phyloP scores from a whole-genome alignment of 2,329 filamentous ascomycete species.

The Pseudogymnoascus sp. region DNA sequence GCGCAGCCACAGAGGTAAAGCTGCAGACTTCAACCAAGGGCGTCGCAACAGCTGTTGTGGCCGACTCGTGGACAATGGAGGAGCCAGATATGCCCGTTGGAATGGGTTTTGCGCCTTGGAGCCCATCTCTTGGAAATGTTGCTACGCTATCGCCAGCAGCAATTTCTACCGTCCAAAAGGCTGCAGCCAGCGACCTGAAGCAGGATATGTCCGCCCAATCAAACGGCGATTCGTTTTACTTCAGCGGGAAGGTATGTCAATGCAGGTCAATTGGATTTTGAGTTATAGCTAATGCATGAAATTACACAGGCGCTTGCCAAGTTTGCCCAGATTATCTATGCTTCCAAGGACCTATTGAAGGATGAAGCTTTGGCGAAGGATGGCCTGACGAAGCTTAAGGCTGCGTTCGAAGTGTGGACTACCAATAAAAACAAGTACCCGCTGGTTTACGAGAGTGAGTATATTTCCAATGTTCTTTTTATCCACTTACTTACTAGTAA shows the following conservation, averaged over 20 bases:
- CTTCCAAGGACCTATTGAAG: conserved; percentile 54
- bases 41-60: conserved; percentile 62
- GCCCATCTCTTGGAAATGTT: conserved; percentile 41
- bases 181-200: conserved; percentile 65
- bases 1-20: conserved; percentile 45
- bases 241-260: conserved; percentile 67
- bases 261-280: conserved; percentile 21
- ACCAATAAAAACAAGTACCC: conserved; percentile 61
- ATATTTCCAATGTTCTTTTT: neutral
- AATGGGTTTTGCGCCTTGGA: conserved; percentile 78
- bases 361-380: conserved; percentile 49
- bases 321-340: conserved; percentile 63
- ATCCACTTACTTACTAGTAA: conserved; percentile 15
- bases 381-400: conserved; percentile 56
- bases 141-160: conserved; percentile 46
- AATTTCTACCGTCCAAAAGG: conserved; percentile 50
- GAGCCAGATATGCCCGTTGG: conserved; percentile 64
- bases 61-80: conserved; percentile 68
- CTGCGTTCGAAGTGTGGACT: conserved; percentile 58
- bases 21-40: conserved; percentile 84
- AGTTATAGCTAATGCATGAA: conserved; percentile 23
- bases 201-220: conserved; percentile 69
- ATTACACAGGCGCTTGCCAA: conserved; percentile 57
- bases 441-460: conserved; percentile 56
- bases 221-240: conserved; percentile 84